Evolutionary conservation across 2,329 filamentous ascomycete species (phyloP).

Genomic region (Talaromyces atroroseus): DNA sequence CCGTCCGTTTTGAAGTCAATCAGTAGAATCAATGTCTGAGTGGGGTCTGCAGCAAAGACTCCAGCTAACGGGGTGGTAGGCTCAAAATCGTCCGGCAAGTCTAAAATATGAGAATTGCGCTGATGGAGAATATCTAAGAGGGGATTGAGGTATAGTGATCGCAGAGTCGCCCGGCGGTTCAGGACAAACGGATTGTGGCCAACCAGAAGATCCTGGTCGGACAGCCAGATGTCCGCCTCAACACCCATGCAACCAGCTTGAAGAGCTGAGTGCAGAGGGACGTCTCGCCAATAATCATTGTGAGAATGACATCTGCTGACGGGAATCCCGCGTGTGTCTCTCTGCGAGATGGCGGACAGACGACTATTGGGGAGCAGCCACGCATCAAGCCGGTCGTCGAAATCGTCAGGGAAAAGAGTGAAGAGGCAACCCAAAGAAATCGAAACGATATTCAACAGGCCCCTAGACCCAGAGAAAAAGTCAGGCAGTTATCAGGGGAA

Average conservation of each 20-base stretch:
- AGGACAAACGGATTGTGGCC: conserved; percentile 49
- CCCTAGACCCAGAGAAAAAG: neutral
- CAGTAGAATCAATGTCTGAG: conserved; percentile 47
- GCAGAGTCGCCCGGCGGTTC: conserved; percentile 44
- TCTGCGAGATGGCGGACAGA: neutral
- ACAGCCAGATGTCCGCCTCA: conserved; percentile 55
- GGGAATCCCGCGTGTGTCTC: conserved; percentile 15
- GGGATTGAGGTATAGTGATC: conserved; percentile 50
- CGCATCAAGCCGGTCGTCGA: conserved; percentile 11
- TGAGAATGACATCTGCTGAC: conserved; percentile 53
- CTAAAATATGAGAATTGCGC: conserved; percentile 43
- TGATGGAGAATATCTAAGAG: conserved; percentile 45
- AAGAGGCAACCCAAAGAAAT: conserved; percentile 4
- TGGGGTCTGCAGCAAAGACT: conserved; percentile 47
- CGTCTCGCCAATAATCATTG: conserved; percentile 55
- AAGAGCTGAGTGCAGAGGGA: conserved; percentile 53
- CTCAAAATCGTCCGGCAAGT: conserved; percentile 16
- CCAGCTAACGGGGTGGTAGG: conserved; percentile 32
- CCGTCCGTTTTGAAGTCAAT: conserved; percentile 48
- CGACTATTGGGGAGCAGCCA: conserved; percentile 9
- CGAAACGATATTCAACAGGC: conserved; percentile 8
- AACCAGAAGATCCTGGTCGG: conserved; percentile 49
- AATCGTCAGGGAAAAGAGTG: conserved; percentile 12
- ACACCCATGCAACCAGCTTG: conserved; percentile 51
- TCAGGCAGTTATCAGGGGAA: neutral